Percentiles rank a stretch among this genome's conserved stretches.
These are phyloP conservation scores for Boletus sp. DNA, from an alignment of 768 basidiomycete genomes.

Conservation along the genomic window DNA sequence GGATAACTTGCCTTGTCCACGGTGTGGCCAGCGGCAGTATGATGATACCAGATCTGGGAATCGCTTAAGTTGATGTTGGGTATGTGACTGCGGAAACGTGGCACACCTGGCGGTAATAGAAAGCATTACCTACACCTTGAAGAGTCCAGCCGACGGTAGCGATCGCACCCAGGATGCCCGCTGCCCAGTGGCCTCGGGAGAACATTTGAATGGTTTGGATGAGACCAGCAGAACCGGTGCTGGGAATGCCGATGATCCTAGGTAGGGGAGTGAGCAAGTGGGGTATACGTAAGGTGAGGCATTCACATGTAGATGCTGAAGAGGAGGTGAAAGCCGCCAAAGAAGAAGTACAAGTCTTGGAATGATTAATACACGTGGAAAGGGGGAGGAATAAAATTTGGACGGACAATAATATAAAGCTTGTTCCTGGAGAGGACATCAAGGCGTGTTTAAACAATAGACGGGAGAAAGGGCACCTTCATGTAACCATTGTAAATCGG, in stretches of 20 bases:
- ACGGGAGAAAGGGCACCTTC: constrained; percentile 58
- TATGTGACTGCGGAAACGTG: constrained; percentile 13
- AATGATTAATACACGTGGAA: constrained; percentile 6
- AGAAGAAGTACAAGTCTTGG: constrained; percentile 94
- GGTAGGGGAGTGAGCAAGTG: constrained; percentile 22
- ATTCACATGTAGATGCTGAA: constrained; percentile 90
- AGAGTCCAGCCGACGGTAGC: constrained; percentile 85
- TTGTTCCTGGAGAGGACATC: constrained; percentile 66
- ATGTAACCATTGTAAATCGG: constrained; percentile 98
- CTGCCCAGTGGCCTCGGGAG: constrained; percentile 64
- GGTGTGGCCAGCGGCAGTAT: constrained; percentile 82
- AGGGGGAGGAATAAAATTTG: constrained; percentile 15
- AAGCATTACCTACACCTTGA: constrained; percentile 80
- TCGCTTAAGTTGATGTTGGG: constrained; percentile 5
- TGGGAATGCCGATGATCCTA: constrained; percentile 94
- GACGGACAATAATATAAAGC: constrained; percentile 86
- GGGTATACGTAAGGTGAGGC: not conserved
- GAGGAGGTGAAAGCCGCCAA: constrained; percentile 90
- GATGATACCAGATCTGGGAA: constrained; percentile 69
- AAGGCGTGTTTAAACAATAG: constrained; percentile 27
- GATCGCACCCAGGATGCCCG: constrained; percentile 78
- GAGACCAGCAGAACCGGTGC: constrained; percentile 92
- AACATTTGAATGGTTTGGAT: constrained; percentile 90
- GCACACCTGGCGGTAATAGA: constrained; percentile 74
- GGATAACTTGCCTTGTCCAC: constrained; percentile 68